Evolutionary conservation across 306 rosid species (phyloP).

Genomic region (Rubus idaeus): DNA sequence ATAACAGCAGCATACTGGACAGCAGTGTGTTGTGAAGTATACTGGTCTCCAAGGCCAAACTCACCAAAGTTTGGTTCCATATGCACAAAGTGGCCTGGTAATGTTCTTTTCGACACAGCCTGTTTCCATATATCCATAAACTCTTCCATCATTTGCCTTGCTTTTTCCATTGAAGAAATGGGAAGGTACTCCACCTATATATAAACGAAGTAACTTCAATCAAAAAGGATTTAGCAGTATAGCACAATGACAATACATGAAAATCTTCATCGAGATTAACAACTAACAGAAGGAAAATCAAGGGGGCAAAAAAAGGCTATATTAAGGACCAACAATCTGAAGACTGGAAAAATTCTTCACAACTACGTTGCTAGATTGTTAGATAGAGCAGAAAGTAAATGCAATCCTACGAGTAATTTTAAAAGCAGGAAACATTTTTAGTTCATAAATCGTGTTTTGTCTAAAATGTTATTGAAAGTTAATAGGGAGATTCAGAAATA

Average conservation of each 20-base stretch:
- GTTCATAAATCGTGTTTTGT: neutral
- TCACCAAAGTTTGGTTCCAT: slow-evolving; percentile 71
- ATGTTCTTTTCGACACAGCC: slow-evolving; percentile 64
- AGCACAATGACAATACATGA: neutral
- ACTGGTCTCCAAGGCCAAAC: slow-evolving; percentile 68
- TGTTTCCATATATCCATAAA: slow-evolving; percentile 75
- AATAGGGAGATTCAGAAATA: neutral
- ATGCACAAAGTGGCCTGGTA: slow-evolving; percentile 86
- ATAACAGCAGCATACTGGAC: slow-evolving; percentile 79
- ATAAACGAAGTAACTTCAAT: slow-evolving; percentile 6
- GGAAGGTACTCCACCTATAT: slow-evolving; percentile 86
- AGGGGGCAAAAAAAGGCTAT: neutral
- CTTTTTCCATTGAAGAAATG: slow-evolving; percentile 72
- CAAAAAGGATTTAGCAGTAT: neutral
- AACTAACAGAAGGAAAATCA: neutral
- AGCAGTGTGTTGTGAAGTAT: slow-evolving; percentile 76
- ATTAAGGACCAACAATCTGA: neutral
- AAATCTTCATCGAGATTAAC: neutral
- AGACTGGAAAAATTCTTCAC: neutral
- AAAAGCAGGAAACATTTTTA: neutral
- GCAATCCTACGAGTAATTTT: neutral
- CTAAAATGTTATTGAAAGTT: neutral
- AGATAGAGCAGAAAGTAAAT: neutral
- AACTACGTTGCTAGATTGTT: neutral
- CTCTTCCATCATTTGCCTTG: slow-evolving; percentile 72